Conservation (phyloP, 2,329 filamentous ascomycete species). For the Neofusicoccum sp. region DNA sequence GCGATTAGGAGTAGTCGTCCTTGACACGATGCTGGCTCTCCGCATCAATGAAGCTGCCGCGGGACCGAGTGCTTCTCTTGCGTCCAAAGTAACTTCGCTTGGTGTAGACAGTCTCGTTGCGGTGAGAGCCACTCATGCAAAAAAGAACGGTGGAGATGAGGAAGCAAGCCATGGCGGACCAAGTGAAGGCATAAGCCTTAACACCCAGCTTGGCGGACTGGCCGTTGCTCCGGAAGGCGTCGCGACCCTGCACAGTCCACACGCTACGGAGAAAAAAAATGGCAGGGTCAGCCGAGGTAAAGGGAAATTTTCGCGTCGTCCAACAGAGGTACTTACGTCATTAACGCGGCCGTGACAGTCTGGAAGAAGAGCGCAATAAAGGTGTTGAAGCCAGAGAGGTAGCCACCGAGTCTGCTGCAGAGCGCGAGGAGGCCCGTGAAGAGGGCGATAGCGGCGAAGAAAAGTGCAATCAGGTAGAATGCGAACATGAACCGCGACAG, state of each 20-base stretch:
- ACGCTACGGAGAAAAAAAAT: slow-evolving; percentile 45
- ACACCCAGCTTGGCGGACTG: slow-evolving; percentile 63
- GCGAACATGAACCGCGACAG: slow-evolving; percentile 92
- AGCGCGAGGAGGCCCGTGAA: slow-evolving; percentile 70
- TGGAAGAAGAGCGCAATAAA: slow-evolving; percentile 69
- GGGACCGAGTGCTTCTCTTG: slow-evolving; percentile 50
- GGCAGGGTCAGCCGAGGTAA: background rate
- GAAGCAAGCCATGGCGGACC: slow-evolving; percentile 69
- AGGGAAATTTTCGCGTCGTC: background rate
- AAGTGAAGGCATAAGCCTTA: slow-evolving; percentile 76
- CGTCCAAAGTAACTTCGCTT: slow-evolving; percentile 52
- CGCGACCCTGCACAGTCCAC: slow-evolving; percentile 70
- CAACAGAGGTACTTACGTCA: slow-evolving; percentile 64
- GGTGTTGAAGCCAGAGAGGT: slow-evolving; percentile 63
- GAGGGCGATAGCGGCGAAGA: slow-evolving; percentile 73
- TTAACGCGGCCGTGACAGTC: slow-evolving; percentile 66
- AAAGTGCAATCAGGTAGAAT: slow-evolving; percentile 81
- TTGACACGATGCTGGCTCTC: slow-evolving; percentile 65
- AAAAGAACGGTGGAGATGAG: slow-evolving; percentile 69
- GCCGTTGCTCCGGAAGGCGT: slow-evolving; percentile 62
- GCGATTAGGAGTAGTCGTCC: slow-evolving; percentile 65
- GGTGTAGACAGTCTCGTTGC: slow-evolving; percentile 26
- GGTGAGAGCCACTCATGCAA: slow-evolving; percentile 60
- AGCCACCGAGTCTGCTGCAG: slow-evolving; percentile 70
- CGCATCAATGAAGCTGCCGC: slow-evolving; percentile 59